Evolutionary conservation across 306 rosid genomes (phyloP).

Genomic region (Casuarina glauca): DNA sequence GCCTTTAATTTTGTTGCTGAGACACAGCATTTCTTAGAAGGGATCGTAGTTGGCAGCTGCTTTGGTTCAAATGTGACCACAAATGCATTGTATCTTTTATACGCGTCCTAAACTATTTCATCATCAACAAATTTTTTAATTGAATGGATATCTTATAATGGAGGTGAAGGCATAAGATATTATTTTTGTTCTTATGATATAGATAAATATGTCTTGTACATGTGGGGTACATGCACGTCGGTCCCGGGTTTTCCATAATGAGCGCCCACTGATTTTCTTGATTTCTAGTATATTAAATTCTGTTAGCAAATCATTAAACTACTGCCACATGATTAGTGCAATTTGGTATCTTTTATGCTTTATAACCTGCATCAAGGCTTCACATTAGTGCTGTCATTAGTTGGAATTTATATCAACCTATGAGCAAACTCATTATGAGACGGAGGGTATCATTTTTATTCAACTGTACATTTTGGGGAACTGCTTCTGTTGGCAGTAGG

Average conservation of each 20-base stretch:
- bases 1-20: neutral
- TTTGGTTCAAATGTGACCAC: neutral
- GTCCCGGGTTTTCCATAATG: neutral
- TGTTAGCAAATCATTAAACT: neutral
- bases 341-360: neutral
- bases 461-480: neutral
- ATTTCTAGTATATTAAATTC: neutral
- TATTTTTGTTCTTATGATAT: neutral
- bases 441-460: neutral
- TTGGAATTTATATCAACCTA: neutral
- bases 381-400: neutral
- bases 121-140: neutral
- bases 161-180: neutral
- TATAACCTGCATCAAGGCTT: neutral
- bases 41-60: slow-evolving; percentile 4
- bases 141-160: neutral
- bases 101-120: neutral
- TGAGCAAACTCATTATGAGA: neutral
- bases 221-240: slow-evolving; percentile 31
- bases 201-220: slow-evolving; percentile 15
- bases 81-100: slow-evolving; percentile 1
- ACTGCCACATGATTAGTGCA: neutral
- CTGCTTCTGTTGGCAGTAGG: too few species aligned
- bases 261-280: neutral
- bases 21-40: neutral